Evolutionary conservation across 2,329 filamentous ascomycete genomes (phyloP).

Genomic region (Cercospora zeina): DNA sequence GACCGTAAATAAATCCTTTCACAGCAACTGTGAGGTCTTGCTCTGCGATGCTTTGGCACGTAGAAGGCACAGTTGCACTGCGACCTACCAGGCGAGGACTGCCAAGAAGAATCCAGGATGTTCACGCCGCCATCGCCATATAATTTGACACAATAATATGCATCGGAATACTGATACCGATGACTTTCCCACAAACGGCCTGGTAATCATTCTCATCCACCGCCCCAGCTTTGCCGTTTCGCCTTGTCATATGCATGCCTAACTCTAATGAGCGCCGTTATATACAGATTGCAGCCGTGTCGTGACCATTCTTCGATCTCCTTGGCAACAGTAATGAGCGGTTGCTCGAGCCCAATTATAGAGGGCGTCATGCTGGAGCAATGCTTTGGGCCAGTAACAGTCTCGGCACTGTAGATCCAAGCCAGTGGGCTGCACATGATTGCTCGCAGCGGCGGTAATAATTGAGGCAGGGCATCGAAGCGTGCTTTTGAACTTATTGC

Average conservation of each 20-base stretch:
- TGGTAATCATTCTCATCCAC: not conserved
- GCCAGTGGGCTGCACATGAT: not conserved
- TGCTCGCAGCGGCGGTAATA: not conserved
- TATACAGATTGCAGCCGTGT: conserved; percentile 14
- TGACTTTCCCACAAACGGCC: not conserved
- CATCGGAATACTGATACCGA: conserved; percentile 7
- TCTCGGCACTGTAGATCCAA: not conserved
- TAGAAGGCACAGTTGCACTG: too few relatives aligned
- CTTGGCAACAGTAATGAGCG: not conserved
- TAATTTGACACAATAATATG: not conserved
- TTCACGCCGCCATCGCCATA: not conserved
- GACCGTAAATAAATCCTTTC: not conserved
- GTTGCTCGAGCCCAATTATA: not conserved
- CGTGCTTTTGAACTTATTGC: not conserved
- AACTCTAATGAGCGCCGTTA: conserved; percentile 5
- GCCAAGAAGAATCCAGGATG: not conserved
- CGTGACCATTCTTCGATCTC: not conserved
- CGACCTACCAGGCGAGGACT: not conserved
- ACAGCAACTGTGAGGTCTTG: not conserved
- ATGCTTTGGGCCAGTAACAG: not conserved
- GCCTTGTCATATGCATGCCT: conserved; percentile 8
- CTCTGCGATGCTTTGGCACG: not conserved
- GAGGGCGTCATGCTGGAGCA: not conserved
- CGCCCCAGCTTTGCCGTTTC: not conserved
- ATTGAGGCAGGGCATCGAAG: not conserved